phyloP scores from a whole-genome alignment of 2,329 filamentous ascomycete genomes.

The Aspergillus vadensis region DNA sequence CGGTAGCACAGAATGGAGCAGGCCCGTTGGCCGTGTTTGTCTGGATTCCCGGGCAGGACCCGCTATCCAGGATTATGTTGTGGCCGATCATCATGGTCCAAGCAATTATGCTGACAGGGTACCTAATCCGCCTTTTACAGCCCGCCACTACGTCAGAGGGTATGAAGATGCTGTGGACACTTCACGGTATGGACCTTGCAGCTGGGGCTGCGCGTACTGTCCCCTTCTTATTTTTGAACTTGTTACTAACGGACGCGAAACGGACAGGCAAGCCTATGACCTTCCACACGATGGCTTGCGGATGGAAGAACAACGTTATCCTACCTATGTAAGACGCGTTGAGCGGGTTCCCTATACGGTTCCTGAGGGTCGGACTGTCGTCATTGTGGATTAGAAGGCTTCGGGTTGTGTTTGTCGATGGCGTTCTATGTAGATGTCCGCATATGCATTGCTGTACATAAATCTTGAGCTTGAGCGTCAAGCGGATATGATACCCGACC shows the following conservation, averaged over 20 bases:
- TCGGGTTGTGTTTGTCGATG: not conserved
- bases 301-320: constrained; percentile 25
- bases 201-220: not conserved
- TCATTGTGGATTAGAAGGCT: constrained; percentile 33
- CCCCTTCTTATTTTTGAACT: not conserved
- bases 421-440: constrained; percentile 9
- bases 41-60: constrained; percentile 15
- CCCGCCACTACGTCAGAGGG: constrained; percentile 21
- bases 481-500: constrained; percentile 13
- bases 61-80: constrained; percentile 20
- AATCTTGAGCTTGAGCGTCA: not conserved
- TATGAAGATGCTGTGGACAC: constrained; percentile 15
- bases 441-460: constrained; percentile 2
- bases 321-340: constrained; percentile 27
- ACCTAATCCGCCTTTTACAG: constrained; percentile 13
- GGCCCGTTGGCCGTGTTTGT: constrained; percentile 16
- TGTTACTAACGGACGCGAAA: constrained; percentile 14
- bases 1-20: constrained; percentile 13
- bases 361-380: constrained; percentile 25
- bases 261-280: constrained; percentile 18
- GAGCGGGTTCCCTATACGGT: constrained; percentile 25
- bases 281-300: constrained; percentile 19
- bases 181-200: constrained; percentile 27
- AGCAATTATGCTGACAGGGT: constrained; percentile 10
- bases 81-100: constrained; percentile 8